phyloP scores from a whole-genome alignment of 257 asterid species.

The Scutellaria barbata region DNA sequence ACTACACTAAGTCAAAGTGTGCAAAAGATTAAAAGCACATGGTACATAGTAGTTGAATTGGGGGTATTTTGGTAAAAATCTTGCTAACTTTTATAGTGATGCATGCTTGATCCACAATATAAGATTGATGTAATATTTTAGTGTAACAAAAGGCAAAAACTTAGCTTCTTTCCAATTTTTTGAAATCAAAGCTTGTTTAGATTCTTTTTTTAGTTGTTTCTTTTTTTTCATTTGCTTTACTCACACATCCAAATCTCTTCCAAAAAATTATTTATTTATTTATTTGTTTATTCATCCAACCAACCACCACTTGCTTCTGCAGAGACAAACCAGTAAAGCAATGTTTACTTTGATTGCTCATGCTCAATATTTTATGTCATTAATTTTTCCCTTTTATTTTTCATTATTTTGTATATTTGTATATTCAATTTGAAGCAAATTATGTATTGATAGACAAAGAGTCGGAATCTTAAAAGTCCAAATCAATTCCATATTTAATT shows the following conservation, averaged over 20 bases:
- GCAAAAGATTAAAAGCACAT: conserved; percentile 39
- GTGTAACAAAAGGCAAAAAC: conserved; percentile 35
- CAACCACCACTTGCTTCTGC: conserved; percentile 46
- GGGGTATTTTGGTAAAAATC: conserved; percentile 30
- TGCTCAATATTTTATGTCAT: too few species aligned
- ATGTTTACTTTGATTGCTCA: not conserved
- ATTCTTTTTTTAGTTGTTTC: conserved; percentile 19
- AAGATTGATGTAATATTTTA: conserved; percentile 34
- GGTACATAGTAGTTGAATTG: conserved; percentile 28
- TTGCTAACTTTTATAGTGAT: conserved; percentile 23
- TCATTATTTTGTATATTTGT: not conserved
- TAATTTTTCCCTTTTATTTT: too few species aligned
- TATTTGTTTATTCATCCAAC: conserved; percentile 36
- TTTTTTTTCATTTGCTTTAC: conserved; percentile 35
- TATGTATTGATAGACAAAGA: not conserved
- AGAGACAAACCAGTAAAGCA: conserved; percentile 11
- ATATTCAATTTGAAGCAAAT: conserved; percentile 6
- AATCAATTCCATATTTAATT: not conserved
- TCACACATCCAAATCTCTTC: conserved; percentile 31
- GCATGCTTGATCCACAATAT: conserved; percentile 47
- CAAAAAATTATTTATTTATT: not conserved
- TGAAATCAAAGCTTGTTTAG: conserved; percentile 39
- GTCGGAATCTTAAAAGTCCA: not conserved
- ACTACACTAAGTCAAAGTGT: too few species aligned
- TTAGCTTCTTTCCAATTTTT: conserved; percentile 41